Base-by-base conservation (phyloP, 2,329 filamentous ascomycete genomes). In the Penicillium sp. region DNA sequence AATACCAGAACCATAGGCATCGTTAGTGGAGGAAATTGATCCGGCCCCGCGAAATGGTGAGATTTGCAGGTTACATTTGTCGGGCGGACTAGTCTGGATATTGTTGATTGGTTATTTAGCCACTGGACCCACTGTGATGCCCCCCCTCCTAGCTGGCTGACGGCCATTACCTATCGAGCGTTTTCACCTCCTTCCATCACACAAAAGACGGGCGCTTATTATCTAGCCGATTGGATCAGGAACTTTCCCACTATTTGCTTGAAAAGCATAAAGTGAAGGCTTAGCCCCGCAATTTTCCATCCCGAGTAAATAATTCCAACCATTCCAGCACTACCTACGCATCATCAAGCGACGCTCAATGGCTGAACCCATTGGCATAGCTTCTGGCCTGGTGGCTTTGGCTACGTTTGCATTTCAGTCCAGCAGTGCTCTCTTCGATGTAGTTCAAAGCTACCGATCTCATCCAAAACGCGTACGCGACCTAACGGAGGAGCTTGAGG, bases 401-500 rank as follows among this genome's bases (percentile, higher is more conserved):
- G 67, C 69, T 18, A 67, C 62, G 16, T 76, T 79, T 55, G 74
- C 75, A 34, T 72, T 78, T 53, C 63, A 78, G 57, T 66, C 70
- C 37, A 76, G 73, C 60, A 56, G 70, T 57, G 54, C 66, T 9
- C 72, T 79, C 29, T 74, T 72, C 63, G 53, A 74, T 18, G 73
- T 69, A 6, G 60, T 79, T 39, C 56, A 73, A 26, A 74, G 71
- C 58, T 78, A 74, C 60, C 66, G 69, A 50, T 69, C 66, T 37
- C 72, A 76, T 61, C 70, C 67, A 35, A 73, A 69, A 59, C 65
- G 63, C 31, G 70, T 79, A 6, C 74, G 74, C 49, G 75, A 78
- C 44, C 74, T 79, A 16, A 46, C 66, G 13, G 67, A 72, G n/a
- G 75, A 79, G 67, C 66, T 77, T 14, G 63, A 72, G 50, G 71